Evolutionary conservation across 805 yeast species (phyloP), one percentile per base, ranked within the genome.

Genomic region (Candida ficus): DNA sequence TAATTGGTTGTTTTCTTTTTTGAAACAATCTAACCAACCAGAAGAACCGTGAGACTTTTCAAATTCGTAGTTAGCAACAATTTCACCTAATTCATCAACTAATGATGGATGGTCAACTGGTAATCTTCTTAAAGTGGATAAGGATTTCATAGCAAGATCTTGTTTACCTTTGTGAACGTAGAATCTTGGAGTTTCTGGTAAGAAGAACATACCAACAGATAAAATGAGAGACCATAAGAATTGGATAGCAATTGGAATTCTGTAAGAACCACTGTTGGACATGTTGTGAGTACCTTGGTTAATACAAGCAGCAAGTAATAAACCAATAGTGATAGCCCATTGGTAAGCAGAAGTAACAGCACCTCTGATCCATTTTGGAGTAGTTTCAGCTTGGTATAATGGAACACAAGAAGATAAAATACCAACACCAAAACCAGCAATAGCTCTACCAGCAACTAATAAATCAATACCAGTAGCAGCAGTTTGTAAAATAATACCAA

Each of bases 301-400:
- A 33, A 84, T 75, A 45, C 83, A 75, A 49, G 83, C 73, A 9
- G 91, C 89, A 22, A 85, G 66, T 37, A 81, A 60, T 33, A 83
- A 62, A 38, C 95, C 95, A 67, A 86, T 72, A 4, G 93, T 83
- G 51, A 70, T 67, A 29, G 83, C 80, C 68, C 80, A 73, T 60
- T 85, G 95, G 60, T 83, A 86, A 41, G 83, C 72, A 42, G 84
- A 76, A 37, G 84, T 88, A 46, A 83, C 69, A 14, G 88, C 76
- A 50, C 95, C 95, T 65, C 95, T 71, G 37, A 84, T 75, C 71
- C 83, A 79, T 52, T 74, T 78, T 21, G 93, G 93, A n/a, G 88
- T 75, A 29, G 85, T 80, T 60, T 84, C 95, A 26, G 90, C 83
- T 64, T 82, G 86, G 58, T 83, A 84, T 48, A 84, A 61, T 17